Evolutionary conservation across 108 stramenopile species (phyloP).

Genomic region (Cyclotella sp.): DNA sequence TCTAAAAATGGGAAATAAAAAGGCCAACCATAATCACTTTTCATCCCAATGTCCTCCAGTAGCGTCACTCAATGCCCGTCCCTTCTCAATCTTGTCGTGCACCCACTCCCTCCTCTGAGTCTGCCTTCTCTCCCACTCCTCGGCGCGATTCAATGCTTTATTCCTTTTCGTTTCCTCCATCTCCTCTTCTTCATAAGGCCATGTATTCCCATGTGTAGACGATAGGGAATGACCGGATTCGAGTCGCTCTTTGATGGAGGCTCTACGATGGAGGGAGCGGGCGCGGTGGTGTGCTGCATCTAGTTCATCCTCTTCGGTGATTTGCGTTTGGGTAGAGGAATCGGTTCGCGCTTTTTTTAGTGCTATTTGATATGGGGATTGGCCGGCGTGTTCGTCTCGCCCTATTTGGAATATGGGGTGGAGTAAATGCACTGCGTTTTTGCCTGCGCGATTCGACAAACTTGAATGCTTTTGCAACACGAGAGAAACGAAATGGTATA

Average conservation of each 20-base stretch:
- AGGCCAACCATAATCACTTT: neutral
- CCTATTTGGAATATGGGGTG: conserved; percentile 78
- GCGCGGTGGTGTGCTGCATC: conserved; percentile 33
- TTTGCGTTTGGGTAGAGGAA: conserved; percentile 2
- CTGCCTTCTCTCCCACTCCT: conserved; percentile 37
- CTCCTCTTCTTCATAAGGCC: conserved; percentile 28
- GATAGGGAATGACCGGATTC: conserved; percentile 47
- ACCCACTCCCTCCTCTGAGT: conserved; percentile 53
- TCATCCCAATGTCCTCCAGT: conserved; percentile 77
- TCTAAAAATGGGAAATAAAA: too few relatives aligned
- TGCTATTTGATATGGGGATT: conserved; percentile 45
- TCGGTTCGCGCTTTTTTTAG: conserved; percentile 26
- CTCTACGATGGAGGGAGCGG: conserved; percentile 35
- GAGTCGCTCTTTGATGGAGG: conserved; percentile 46
- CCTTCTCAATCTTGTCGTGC: conserved; percentile 45
- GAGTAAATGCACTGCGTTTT: conserved; percentile 75
- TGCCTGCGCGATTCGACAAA: conserved; percentile 46
- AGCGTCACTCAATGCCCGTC: conserved; percentile 66
- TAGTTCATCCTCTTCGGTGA: conserved; percentile 26
- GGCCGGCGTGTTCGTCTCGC: conserved; percentile 47
- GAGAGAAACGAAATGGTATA: neutral
- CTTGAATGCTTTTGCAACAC: neutral
- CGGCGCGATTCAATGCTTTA: conserved; percentile 31
- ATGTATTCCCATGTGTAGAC: conserved; percentile 40
- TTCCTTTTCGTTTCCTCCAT: conserved; percentile 15